Percentiles rank a stretch among this genome's conserved stretches.
Evolutionary conservation across 2,329 filamentous ascomycete species (phyloP).

Genomic region (Colletotrichum orchidophilum): DNA sequence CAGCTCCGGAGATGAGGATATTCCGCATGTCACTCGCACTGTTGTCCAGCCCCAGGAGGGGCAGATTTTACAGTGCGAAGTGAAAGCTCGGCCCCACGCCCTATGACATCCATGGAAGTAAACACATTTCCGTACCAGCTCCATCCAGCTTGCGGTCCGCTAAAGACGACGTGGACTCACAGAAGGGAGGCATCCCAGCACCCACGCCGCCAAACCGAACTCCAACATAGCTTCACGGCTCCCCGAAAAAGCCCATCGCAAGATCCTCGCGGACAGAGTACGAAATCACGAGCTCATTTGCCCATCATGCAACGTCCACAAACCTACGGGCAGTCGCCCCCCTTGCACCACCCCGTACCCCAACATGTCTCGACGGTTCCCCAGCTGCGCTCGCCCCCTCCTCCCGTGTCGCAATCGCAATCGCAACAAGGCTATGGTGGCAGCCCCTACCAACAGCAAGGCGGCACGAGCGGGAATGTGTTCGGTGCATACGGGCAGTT

Average conservation of each 20-base stretch:
- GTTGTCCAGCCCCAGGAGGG: fast-evolving
- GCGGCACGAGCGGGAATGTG: slow-evolving; percentile 59
- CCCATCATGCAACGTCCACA: slow-evolving; percentile 83
- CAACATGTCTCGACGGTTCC: slow-evolving; percentile 99
- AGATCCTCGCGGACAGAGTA: not conserved
- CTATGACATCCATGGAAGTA: slow-evolving; percentile 35
- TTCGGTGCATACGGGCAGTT: slow-evolving; percentile 87
- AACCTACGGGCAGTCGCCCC: slow-evolving; percentile 86
- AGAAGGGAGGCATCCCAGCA: slow-evolving; percentile 28
- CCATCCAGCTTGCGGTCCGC: slow-evolving; percentile 21
- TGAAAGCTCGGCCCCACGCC: not conserved
- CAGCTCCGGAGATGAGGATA: slow-evolving; percentile 2
- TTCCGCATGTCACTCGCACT: not conserved
- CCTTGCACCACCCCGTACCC: slow-evolving; percentile 95
- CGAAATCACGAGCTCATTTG: slow-evolving; percentile 21
- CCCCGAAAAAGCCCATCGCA: not conserved
- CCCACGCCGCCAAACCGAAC: not conserved
- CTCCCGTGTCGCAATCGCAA: slow-evolving; percentile 77
- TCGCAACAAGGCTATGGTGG: slow-evolving; percentile 68
- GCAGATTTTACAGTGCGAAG: not conserved
- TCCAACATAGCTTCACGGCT: not conserved
- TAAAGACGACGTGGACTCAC: slow-evolving; percentile 24
- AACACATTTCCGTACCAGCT: slow-evolving; percentile 42
- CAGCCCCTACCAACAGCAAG: slow-evolving; percentile 78
- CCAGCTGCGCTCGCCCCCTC: slow-evolving; percentile 92